Base-by-base conservation (phyloP, 371 early-diverging fungal species). In the Mortierella sp. region DNA sequence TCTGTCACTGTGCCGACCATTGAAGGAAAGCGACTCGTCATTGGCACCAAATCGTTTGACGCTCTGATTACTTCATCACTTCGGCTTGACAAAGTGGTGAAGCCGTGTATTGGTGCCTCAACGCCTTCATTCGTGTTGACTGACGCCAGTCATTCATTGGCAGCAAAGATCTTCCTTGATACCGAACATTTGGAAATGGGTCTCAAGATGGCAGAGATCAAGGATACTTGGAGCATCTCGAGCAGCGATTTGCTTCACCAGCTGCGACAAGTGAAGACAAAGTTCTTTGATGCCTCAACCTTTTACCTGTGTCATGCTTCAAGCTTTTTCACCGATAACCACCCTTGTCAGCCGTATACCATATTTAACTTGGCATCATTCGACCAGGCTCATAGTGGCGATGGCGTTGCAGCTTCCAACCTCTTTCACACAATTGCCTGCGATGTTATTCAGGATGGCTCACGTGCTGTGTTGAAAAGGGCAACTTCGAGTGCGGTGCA, bases 311-410 rank as follows among this genome's bases (percentile, higher is more conserved):
- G 76, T 50, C 70, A 55, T 47, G 54, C 76, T 13, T 50, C 50
- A 2, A 75, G 76, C 68, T 38, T 34, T n/a, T 73, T 78, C 24
- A 55, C 78, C 26, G 55, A 73, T 5, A 65, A 57, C 19, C 78
- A 78, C 50, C 65, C 68, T 31, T 77, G 73, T 26, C 72, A 77
- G 72, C 78, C 72, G n/a, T 77, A 77, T 47, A 72, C 78, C 50
- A 57, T 77, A 19, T 77, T 77, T 28, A 77, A 5, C 7, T 57
- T 77, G 72, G 58, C 57, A 10, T 42, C 60, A 28, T 70, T 72
- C 45, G 72, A 77, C 31, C 48, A 58, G 28, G 65, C 72, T 16
- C 72, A 71, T 3, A 70, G 21, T 70, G 74, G 74, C 45, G 57
- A 57, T 28, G 74, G 74, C 42, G 73, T 68, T 42, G 70, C 70